Evolutionary conservation across 371 early-diverging fungal species (phyloP).

Genomic region (Mucor ambiguus): DNA sequence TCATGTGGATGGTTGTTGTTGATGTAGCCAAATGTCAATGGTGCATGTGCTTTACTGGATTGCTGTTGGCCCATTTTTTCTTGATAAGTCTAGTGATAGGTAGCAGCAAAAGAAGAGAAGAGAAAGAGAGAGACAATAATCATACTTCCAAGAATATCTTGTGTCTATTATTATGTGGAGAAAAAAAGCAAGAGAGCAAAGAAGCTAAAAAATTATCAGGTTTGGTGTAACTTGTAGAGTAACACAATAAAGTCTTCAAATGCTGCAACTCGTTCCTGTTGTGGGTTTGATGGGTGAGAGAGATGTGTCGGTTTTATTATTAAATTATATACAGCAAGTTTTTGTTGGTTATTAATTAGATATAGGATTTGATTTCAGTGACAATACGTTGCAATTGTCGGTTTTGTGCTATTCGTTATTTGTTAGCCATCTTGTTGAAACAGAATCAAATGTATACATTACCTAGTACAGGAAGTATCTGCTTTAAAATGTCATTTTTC

Average conservation of each 20-base stretch:
- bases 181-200: neutral
- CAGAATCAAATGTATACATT: neutral
- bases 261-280: slow-evolving; percentile 24
- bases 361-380: slow-evolving; percentile 35
- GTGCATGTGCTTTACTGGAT: slow-evolving; percentile 37
- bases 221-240: neutral
- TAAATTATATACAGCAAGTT: neutral
- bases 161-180: neutral
- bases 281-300: too few species aligned
- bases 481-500: slow-evolving; percentile 54
- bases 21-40: slow-evolving; percentile 45
- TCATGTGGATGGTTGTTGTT: slow-evolving; percentile 16
- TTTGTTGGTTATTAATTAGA: slow-evolving; percentile 4
- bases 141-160: slow-evolving; percentile 2
- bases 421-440: neutral
- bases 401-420: slow-evolving; percentile 40
- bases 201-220: slow-evolving; percentile 7
- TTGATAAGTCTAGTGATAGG: too few species aligned
- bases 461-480: slow-evolving; percentile 52
- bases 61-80: slow-evolving; percentile 28
- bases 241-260: slow-evolving; percentile 10
- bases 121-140: neutral
- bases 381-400: slow-evolving; percentile 50
- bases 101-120: neutral
- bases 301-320: neutral